Evolutionary conservation across 805 yeast species (phyloP), one percentile per base, ranked within the genome.

Genomic region (Spathaspora hagerdaliae): DNA sequence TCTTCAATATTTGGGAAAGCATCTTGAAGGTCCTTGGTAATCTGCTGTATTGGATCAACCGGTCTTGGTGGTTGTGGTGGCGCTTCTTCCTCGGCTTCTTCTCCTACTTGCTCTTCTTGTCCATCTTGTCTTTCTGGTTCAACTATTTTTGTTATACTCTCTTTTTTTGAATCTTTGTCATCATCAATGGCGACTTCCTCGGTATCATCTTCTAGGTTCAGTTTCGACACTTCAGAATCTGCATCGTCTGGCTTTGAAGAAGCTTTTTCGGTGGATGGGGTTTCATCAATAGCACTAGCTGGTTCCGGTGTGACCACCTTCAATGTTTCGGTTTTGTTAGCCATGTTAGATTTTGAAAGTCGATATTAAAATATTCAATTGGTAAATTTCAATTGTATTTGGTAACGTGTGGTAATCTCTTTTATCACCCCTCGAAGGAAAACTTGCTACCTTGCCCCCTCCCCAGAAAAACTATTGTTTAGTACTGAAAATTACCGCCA

Each of bases 1-100:
- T 78, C 85, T 36, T 89, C 96, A 24, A 82, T 65, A 13, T 72
- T 68, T 1, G 99, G 98, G 63, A 92, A 92, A 0, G 97, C 97
- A 19, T 88, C 96, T 54, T 75, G 73, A 51, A 92, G 73, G 36
- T 87, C 83, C 41, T 75, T 69, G 49, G 74, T 67, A 32, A 83
- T 74, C 53, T 73, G 71, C 27, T 78, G 67, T 35, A 73, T 68
- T 19, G 88, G 85, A 5, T 86, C 77, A 27, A 75, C 63, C 7
- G 94, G 94, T 53, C 92, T 74, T 19, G 69, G 63, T 1, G 76
- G 76, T 32, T 58, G 65, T 11, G 71, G 62, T 2, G 75, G 76
- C 2, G 64, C 65, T 2, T 33, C 36, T 27, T 45, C 51, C 12
- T 39, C 39, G 5, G 24, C 24, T 31, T 41, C 44, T 27, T 38